Conservation (phyloP, 1,284 basidiomycete species). For the Ustilago vetiveriae region DNA sequence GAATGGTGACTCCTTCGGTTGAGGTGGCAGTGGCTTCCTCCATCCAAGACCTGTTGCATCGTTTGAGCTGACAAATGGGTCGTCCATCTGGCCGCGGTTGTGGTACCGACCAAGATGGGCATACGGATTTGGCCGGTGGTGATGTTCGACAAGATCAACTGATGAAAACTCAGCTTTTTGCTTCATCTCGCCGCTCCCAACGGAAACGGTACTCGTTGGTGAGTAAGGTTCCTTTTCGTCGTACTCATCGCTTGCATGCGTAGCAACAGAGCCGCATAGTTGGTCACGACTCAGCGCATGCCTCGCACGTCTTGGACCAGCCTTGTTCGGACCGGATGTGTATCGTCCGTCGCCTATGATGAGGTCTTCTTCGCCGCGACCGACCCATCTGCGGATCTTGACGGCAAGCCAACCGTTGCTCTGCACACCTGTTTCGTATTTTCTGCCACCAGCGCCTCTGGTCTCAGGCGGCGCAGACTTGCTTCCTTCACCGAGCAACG, state of each 20-base stretch:
- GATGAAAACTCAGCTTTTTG: slow-evolving; percentile 19
- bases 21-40: slow-evolving; percentile 29
- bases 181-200: slow-evolving; percentile 27
- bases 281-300: slow-evolving; percentile 16
- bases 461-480: slow-evolving; percentile 20
- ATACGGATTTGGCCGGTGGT: not conserved
- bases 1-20: slow-evolving; percentile 35
- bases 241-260: not conserved
- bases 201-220: slow-evolving; percentile 28
- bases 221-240: slow-evolving; percentile 4
- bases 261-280: not conserved
- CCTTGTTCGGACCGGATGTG: slow-evolving; percentile 1
- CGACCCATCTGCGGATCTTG: slow-evolving; percentile 30
- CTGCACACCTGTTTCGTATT: slow-evolving; percentile 33
- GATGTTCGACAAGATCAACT: slow-evolving; percentile 7
- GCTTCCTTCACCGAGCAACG: slow-evolving; percentile 27
- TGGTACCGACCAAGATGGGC: not conserved
- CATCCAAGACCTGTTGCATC: not conserved
- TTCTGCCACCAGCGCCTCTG: slow-evolving; percentile 16
- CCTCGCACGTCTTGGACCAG: slow-evolving; percentile 6
- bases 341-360: slow-evolving; percentile 2
- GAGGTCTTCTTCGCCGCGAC: slow-evolving; percentile 7
- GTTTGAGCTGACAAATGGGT: slow-evolving; percentile 5
- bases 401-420: slow-evolving; percentile 34
- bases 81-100: slow-evolving; percentile 3